Evolutionary conservation across 495 filamentous ascomycete genomes (phyloP).

Genomic region (Xylaria nigripes): DNA sequence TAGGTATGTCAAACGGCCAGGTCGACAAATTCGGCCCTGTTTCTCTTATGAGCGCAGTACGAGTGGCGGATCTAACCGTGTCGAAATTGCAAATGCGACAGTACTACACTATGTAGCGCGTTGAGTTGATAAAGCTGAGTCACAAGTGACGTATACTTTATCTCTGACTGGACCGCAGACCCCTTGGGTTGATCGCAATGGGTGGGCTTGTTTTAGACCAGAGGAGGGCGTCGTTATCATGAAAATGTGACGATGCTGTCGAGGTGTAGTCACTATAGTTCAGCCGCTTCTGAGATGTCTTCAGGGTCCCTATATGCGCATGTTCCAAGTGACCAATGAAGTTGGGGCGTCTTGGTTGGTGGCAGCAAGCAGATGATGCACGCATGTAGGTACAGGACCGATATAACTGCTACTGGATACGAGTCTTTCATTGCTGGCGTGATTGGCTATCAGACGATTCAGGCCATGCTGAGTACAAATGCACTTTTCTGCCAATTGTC

Average conservation of each 20-base stretch:
- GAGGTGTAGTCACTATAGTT: not conserved
- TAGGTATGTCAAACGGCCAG: not conserved
- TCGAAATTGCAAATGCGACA: slow-evolving; percentile 11
- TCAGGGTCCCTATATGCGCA: slow-evolving; percentile 4
- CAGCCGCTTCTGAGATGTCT: slow-evolving; percentile 7
- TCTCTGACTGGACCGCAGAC: not conserved
- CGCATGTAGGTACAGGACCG: slow-evolving; percentile 6
- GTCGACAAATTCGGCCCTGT: slow-evolving; percentile 5
- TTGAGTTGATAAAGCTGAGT: not conserved
- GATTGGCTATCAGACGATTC: slow-evolving; percentile 2
- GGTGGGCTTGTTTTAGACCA: not conserved
- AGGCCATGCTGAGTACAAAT: no score
- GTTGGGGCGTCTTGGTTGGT: not conserved
- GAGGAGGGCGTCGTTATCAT: slow-evolving; percentile 2
- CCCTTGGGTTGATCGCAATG: not conserved
- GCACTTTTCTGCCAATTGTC: slow-evolving; percentile 1
- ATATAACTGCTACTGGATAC: slow-evolving; percentile 1
- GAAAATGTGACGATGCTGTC: not conserved
- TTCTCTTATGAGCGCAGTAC: slow-evolving; percentile 2
- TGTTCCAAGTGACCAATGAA: slow-evolving; percentile 4
- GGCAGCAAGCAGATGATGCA: slow-evolving; percentile 1
- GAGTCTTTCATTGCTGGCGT: not conserved
- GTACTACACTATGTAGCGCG: no score
- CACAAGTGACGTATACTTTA: not conserved
- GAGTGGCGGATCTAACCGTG: not conserved